A percentile compares a stretch with the other conserved stretches of the same genome.
These are phyloP conservation scores for Dalbergia cochinchinensis DNA, from an alignment of 306 rosid species.

Conservation along the genomic window DNA sequence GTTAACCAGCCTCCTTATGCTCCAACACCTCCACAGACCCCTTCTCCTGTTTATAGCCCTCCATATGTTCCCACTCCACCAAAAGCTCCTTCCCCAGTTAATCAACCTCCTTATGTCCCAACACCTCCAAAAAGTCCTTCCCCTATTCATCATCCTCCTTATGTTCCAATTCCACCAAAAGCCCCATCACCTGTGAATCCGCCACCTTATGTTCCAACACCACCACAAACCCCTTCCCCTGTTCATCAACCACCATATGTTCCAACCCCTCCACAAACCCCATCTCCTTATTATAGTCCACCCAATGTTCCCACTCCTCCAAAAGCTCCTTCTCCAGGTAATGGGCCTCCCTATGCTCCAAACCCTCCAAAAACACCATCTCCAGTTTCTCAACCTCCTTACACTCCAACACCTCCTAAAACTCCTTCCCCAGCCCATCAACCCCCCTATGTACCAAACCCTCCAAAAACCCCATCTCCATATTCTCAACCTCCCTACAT, in stretches of 20 bases:
- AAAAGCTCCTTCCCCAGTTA: conserved; percentile 10
- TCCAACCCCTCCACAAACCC: background rate
- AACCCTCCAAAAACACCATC: conserved; percentile 8
- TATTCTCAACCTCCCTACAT: conserved; percentile 17
- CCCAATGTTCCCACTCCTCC: conserved; percentile 16
- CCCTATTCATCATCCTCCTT: background rate
- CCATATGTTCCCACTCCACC: conserved; percentile 28
- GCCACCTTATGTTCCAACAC: background rate
- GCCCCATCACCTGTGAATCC: background rate
- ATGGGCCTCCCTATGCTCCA: conserved; percentile 16
- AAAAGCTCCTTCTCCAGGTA: conserved; percentile 18
- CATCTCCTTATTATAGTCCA: background rate
- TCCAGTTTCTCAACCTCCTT: background rate
- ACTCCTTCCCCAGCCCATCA: conserved; percentile 15
- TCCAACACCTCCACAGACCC: too few relatives aligned
- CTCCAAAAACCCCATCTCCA: conserved; percentile 35
- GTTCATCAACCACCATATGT: background rate
- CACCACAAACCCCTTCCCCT: background rate
- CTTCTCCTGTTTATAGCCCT: background rate
- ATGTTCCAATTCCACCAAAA: conserved; percentile 20
- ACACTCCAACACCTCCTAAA: conserved; percentile 3
- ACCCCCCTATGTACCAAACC: background rate
- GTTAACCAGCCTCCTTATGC: too few relatives aligned
- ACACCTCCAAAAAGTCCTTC: conserved; percentile 19
- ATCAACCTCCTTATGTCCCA: conserved; percentile 24